phyloP scores from a whole-genome alignment of 2,329 filamentous ascomycete genomes.

The Pestalotiopsis sp. region DNA sequence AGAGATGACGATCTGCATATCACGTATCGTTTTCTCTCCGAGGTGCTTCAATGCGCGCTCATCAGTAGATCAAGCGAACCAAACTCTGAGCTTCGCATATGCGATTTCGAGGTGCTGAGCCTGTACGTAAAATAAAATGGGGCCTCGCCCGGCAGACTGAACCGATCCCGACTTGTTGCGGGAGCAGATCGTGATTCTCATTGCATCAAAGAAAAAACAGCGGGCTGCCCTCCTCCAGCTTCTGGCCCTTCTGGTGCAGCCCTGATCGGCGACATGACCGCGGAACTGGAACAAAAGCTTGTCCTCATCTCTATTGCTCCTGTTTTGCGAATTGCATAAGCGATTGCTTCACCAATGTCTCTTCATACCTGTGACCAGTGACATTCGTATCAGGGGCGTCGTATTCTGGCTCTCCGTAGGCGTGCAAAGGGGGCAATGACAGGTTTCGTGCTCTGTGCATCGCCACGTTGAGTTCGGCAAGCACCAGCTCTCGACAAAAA shows the following conservation, averaged over 20 bases:
- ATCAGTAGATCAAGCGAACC: background rate
- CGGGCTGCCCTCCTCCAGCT: background rate
- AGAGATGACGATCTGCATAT: background rate
- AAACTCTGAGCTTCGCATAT: background rate
- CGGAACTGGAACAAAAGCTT: background rate
- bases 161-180: background rate
- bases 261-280: background rate
- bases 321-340: background rate
- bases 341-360: background rate
- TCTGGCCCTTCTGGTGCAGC: background rate
- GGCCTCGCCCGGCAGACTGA: background rate
- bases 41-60: background rate
- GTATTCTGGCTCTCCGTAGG: background rate
- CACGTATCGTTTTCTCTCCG: background rate
- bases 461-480: background rate
- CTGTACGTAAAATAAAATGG: background rate
- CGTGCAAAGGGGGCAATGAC: background rate
- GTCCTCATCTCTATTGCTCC: background rate
- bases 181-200: constrained; percentile 7
- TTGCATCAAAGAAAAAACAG: background rate
- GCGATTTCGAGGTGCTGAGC: background rate
- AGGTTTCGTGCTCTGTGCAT: background rate
- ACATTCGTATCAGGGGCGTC: background rate
- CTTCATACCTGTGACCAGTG: background rate
- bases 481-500: background rate